Percentiles rank a stretch among this genome's conserved stretches.
Evolutionary conservation across 106 monocot genomes (phyloP).

Genomic region (Dendrobium chrysotoxum): DNA sequence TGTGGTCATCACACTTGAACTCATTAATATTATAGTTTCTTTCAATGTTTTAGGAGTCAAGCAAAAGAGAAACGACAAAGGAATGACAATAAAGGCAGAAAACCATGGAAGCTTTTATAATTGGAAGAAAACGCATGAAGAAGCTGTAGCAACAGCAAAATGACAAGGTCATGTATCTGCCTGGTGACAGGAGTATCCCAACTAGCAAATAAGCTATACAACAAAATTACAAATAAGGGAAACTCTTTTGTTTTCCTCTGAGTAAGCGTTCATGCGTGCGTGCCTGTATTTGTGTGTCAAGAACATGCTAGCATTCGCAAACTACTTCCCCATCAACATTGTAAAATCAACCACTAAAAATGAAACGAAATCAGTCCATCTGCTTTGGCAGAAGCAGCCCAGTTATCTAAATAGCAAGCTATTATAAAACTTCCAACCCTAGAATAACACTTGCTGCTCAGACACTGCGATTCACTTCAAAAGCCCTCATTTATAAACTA

Average conservation of each 20-base stretch:
- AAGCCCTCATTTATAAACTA: not conserved
- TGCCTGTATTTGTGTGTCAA: not conserved
- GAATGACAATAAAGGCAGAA: not conserved
- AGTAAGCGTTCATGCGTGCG: not conserved
- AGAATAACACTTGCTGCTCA: not conserved
- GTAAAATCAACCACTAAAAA: not conserved
- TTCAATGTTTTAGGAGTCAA: not conserved
- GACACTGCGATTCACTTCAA: not conserved
- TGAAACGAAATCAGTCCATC: not conserved
- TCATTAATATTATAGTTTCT: not conserved
- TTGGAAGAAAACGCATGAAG: not conserved
- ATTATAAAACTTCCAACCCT: not conserved
- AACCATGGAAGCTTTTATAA: not conserved
- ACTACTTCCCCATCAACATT: not conserved
- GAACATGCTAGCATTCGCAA: not conserved
- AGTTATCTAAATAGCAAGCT: not conserved
- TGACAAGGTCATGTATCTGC: not conserved
- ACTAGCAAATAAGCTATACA: not conserved
- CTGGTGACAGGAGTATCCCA: not conserved
- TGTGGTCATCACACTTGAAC: not conserved
- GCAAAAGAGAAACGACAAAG: not conserved
- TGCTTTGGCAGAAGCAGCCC: not conserved
- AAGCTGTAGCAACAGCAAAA: not conserved
- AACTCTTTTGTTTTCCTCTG: not conserved
- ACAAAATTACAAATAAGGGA: not conserved